A percentile compares a stretch with the other conserved stretches of the same genome.
Conservation (phyloP, 768 basidiomycete genomes). For the Ephemerocybe angulata region DNA sequence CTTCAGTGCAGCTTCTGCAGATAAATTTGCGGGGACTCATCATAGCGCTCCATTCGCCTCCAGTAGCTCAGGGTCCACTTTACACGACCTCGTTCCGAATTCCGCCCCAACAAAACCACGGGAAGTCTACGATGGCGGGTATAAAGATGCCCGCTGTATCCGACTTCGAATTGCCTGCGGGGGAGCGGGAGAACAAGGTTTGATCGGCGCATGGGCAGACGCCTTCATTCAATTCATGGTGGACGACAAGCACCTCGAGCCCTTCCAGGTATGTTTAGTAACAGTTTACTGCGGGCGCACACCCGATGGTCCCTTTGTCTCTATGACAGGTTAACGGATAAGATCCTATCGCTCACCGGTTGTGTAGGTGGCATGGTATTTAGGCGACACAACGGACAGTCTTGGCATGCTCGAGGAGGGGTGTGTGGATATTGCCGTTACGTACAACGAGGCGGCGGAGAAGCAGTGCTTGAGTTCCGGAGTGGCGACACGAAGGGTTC, state of each 20-base stretch:
- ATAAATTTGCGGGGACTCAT: too few relatives aligned
- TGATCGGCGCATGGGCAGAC: conserved; percentile 45
- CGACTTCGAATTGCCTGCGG: conserved; percentile 47
- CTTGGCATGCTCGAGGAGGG: conserved; percentile 39
- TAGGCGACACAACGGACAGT: conserved; percentile 54
- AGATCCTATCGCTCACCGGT: neutral
- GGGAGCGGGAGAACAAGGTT: conserved; percentile 48
- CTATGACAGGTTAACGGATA: too few relatives aligned
- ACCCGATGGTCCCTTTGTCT: neutral
- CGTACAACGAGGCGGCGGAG: conserved; percentile 53
- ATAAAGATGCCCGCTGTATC: conserved; percentile 28
- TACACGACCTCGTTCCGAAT: too few relatives aligned
- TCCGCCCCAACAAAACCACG: conserved; percentile 13
- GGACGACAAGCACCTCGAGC: conserved; percentile 22
- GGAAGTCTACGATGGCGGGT: conserved; percentile 40
- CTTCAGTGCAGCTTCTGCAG: too few relatives aligned
- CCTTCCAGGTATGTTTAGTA: conserved; percentile 28
- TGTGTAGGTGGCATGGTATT: conserved; percentile 50
- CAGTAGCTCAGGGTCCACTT: too few relatives aligned
- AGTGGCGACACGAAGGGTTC: conserved; percentile 30
- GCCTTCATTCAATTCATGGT: conserved; percentile 41
- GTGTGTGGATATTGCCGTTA: conserved; percentile 46
- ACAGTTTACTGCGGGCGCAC: neutral
- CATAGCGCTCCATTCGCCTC: too few relatives aligned
- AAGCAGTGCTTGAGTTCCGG: conserved; percentile 28